Conservation (phyloP, 768 basidiomycete species). For the Russula brevipes region DNA sequence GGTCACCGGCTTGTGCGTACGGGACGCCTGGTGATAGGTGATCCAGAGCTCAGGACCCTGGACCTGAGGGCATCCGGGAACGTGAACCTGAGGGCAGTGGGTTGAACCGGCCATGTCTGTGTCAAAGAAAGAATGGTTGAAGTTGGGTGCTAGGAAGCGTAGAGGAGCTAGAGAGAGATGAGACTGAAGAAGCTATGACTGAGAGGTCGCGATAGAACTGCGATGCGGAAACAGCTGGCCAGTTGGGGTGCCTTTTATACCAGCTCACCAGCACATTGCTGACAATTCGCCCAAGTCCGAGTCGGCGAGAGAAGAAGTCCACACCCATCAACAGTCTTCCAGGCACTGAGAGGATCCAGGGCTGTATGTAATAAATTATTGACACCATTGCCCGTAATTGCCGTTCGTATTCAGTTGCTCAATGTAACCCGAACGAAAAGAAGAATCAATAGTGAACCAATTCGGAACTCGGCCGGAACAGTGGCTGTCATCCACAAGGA, state of each 20-base stretch:
- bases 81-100: background rate
- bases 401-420: background rate
- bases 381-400: background rate
- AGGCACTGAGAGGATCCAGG: background rate
- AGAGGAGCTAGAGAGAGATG: background rate
- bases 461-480: background rate
- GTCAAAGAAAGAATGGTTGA: background rate
- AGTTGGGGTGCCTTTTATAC: background rate
- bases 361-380: background rate
- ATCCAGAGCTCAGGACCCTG: slow-evolving; percentile 40
- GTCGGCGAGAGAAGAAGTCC: background rate
- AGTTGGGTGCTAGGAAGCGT: background rate
- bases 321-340: background rate
- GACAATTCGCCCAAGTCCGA: background rate
- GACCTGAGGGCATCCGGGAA: background rate
- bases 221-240: background rate
- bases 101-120: background rate
- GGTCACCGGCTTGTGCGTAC: slow-evolving; percentile 38
- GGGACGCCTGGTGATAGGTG: slow-evolving; percentile 45
- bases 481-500: background rate
- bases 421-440: background rate
- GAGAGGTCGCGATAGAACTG: background rate
- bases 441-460: no score
- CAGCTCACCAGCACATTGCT: background rate
- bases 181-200: background rate